phyloP scores from a whole-genome alignment of 2,329 filamentous ascomycete species.

The Fusarium nygamai region DNA sequence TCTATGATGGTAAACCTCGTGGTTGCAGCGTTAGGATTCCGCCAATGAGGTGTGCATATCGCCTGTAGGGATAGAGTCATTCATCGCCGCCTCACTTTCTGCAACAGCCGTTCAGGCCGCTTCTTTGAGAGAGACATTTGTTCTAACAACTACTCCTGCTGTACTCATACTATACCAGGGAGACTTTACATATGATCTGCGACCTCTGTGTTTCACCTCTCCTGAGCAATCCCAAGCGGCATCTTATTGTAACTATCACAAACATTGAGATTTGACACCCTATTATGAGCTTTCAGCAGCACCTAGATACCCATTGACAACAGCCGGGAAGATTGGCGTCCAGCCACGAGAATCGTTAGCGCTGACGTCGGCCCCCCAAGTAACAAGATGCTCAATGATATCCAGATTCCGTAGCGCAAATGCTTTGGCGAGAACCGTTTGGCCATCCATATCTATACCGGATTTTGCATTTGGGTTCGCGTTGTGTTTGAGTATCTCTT shows the following conservation, averaged over 20 bases:
- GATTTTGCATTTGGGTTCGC: not conserved
- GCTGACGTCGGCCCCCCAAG: not conserved
- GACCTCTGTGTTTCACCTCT: not conserved
- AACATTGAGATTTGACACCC: not conserved
- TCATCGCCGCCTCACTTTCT: too few relatives aligned
- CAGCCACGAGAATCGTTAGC: accelerated
- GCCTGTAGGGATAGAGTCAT: not conserved
- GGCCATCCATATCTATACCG: not conserved
- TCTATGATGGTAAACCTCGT: not conserved
- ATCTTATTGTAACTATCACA: not conserved
- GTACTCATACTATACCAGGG: accelerated
- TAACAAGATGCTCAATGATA: not conserved
- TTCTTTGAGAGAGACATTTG: not conserved
- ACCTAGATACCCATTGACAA: accelerated
- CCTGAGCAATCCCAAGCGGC: not conserved
- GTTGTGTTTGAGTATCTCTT: not conserved
- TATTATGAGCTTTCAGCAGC: not conserved
- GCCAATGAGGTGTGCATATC: constrained; percentile 6
- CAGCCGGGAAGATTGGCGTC: accelerated
- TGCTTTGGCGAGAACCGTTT: not conserved
- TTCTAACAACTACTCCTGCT: not conserved
- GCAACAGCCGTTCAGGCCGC: too few relatives aligned
- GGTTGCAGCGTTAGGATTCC: not conserved
- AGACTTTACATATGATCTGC: not conserved
- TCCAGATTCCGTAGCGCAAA: accelerated